These are phyloP conservation scores for Bassia scoparia DNA, from an alignment of 148 eudicot genomes.

Conservation along the genomic window DNA sequence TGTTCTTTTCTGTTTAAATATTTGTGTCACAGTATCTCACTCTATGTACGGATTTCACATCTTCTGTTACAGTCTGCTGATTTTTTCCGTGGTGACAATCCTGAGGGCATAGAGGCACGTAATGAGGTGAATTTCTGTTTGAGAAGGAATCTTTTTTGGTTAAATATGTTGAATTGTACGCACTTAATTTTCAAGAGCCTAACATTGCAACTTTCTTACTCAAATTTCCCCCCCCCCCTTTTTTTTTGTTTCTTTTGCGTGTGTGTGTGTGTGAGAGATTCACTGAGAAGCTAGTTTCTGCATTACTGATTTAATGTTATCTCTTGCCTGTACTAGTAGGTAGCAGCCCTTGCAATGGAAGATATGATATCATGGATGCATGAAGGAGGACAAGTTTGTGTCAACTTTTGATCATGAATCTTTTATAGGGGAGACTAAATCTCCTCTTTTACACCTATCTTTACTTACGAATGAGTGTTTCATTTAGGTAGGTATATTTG, in stretches of 20 bases:
- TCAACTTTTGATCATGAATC: slow-evolving; percentile 12
- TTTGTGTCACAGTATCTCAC: not conserved
- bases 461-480: slow-evolving; percentile 14
- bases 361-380: slow-evolving; percentile 99
- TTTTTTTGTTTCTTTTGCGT: too few relatives aligned
- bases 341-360: slow-evolving; percentile 98
- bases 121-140: slow-evolving; percentile 66
- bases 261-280: not conserved
- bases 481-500: slow-evolving; percentile 86
- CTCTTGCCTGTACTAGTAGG: slow-evolving; percentile 54
- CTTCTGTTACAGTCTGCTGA: slow-evolving; percentile 69
- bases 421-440: slow-evolving; percentile 4
- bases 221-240: too few relatives aligned
- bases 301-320: slow-evolving; percentile 3
- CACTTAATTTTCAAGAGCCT: not conserved
- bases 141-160: not conserved
- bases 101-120: slow-evolving; percentile 97
- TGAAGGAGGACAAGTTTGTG: slow-evolving; percentile 96
- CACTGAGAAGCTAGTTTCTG: not conserved
- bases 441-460: slow-evolving; percentile 8
- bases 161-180: not conserved
- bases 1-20: not conserved
- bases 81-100: slow-evolving; percentile 90
- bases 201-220: not conserved
- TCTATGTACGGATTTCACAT: slow-evolving; percentile 11